phyloP scores from a whole-genome alignment of 2,329 filamentous ascomycete species.

The Metarhizium guizhouense region DNA sequence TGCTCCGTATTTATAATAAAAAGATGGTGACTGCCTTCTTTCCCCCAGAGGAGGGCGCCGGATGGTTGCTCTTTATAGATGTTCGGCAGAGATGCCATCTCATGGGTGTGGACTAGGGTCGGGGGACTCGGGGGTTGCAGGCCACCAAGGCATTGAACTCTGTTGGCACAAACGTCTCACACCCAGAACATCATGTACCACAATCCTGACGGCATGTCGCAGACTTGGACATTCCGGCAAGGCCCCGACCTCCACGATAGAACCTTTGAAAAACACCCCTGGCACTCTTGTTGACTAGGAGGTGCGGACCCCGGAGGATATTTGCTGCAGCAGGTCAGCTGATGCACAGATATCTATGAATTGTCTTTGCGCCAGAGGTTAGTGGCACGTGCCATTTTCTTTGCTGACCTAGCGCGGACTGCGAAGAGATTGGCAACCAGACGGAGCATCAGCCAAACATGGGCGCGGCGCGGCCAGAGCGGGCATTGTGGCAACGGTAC shows the following conservation, averaged over 20 bases:
- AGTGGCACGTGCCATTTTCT: constrained; percentile 1
- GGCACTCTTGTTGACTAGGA: background rate
- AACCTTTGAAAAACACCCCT: too few species aligned
- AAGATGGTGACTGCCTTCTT: background rate
- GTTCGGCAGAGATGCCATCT: background rate
- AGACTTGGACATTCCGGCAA: background rate
- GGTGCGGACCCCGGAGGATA: background rate
- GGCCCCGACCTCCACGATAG: too few species aligned
- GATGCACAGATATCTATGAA: background rate
- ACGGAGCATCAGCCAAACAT: too few species aligned
- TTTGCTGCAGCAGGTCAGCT: background rate
- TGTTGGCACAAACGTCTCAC: background rate
- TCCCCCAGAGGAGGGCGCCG: background rate
- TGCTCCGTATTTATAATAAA: background rate
- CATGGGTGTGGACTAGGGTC: background rate
- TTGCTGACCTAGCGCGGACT: background rate
- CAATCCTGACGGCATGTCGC: background rate
- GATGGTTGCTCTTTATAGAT: background rate
- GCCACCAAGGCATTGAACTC: background rate
- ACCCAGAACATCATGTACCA: background rate
- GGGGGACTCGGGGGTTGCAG: background rate
- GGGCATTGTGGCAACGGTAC: background rate
- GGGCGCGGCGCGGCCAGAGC: background rate
- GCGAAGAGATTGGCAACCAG: background rate
- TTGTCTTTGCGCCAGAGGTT: background rate